Evolutionary conservation across 2,329 filamentous ascomycete species (phyloP), one percentile per base, ranked within the genome.

Genomic region (Fusarium chuoi): DNA sequence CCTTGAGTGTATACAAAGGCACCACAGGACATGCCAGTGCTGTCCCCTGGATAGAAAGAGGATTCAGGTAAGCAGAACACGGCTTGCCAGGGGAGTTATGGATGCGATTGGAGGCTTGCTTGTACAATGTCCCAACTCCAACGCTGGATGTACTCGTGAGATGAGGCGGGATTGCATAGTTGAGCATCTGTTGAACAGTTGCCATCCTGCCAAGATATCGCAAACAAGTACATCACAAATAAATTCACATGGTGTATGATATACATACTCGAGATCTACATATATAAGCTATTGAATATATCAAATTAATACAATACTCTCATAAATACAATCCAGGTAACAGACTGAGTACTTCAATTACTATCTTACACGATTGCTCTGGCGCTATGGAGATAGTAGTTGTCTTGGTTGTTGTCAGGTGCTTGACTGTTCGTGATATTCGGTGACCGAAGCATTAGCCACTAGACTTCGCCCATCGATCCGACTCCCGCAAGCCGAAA

Each of bases 241-340:
- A 28, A 28, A 13, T 5, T 1, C 24, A 18, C 14, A 22, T 17
- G 3, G 22, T 13, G 5, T 14, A 11, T 54, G 12, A 17, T 1
- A 22, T 11, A 11, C 5, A 6, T 14, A 9, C 7, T 45, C 20
- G 4, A 6, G 24, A 45, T 26, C 44, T 8, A 5, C 5, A 7
- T n/a, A 4, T 11, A 24, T 44, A 0, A 7, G 14, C 6, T 7
- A 7, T 9, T 24, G 1, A 17, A 28, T n/a, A n/a, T n/a, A n/a
- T n/a, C n/a, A n/a, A n/a, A n/a, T n/a, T n/a, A n/a, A n/a, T n/a
- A n/a, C n/a, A n/a, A n/a, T n/a, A n/a, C n/a, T n/a, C n/a, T n/a
- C n/a, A n/a, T n/a, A n/a, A n/a, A n/a, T n/a, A n/a, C n/a, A n/a
- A n/a, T n/a, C n/a, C n/a, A n/a, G n/a, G n/a, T n/a, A n/a, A n/a